Evolutionary conservation across 1,284 basidiomycete genomes (phyloP), one percentile per base, ranked within the genome.

Genomic region (Fomitopsis palustris): DNA sequence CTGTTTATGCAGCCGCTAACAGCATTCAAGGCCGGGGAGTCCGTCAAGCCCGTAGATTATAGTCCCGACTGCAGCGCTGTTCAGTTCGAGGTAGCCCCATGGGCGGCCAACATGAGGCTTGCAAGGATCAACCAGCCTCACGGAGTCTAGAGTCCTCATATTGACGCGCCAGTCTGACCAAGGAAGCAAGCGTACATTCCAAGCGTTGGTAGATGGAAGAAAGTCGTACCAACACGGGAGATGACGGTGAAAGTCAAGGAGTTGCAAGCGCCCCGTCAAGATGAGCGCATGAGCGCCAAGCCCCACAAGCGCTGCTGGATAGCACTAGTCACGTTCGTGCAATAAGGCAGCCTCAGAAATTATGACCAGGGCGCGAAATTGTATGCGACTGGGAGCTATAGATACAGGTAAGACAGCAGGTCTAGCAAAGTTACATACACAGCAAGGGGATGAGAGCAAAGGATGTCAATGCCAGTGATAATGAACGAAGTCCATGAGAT

Each of bases 21-120:
- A 37, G 35, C 35, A 37, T 37, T 12, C 25, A 23, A 47, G 25
- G 21, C 23, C 17, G 16, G 31, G 31, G 19, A 52, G 49, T 35
- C 49, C 49, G 31, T 21, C n/a, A n/a, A 29, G 31, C 29, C 49
- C 49, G 49, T 23, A 19, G 14, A 17, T 52, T 43, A 12, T 31
- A 19, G 31, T 52, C 49, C n/a, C 29, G 35, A 52, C 29, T 52
- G 9, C 5, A 37, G 29, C 29, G 49, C 49, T 33, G 49, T 52
- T 52, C n/a, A n/a, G 23, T 31, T 12, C 14, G 19, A 25, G 9
- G 16, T 14, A 25, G 21, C n/a, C 4, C 4, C 39, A 17, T 51
- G 17, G 49, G 49, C 49, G 49, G 49, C 49, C n/a, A 31, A 52
- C 49, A 21, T 52, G 49, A n/a, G 45, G 45, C 45, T 47, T 27